Base-by-base conservation (phyloP, 345 rosid species). In the Aquilaria sinensis region DNA sequence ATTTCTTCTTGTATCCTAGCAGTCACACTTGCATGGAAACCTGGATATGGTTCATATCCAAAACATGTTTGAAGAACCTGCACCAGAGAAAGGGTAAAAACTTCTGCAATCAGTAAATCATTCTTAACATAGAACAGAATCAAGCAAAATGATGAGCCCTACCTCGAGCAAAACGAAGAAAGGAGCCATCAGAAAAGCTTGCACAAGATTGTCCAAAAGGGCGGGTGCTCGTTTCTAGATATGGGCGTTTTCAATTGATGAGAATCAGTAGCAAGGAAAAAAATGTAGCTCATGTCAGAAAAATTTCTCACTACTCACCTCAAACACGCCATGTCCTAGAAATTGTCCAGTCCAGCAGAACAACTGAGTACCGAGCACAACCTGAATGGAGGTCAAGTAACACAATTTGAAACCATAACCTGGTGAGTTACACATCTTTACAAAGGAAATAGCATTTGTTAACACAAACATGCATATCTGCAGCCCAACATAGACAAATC, bases 141-240 rank as follows among this genome's bases (percentile, higher is more conserved):
- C 41, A 34, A n/a, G 31, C 23, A 10, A 31, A 45, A 58, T 5
- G 54, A 31, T 10, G 9, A 3, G 16, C 50, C 61, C 31, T 74
- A 86, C 96, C 97, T 93, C 97, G 0, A 93, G 94, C 66, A 90
- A 64, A 12, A 90, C 98, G n/a, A 88, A 90, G 80, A 86, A 90
- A 31, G 97, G 98, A 69, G 98, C 97, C 85, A 79, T 88, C 15
- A 88, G 67, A 64, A 93, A 67, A 47, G 98, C 97, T 67, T 85
- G 97, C n/a, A 58, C 48, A 62, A 93, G 74, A 72, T 90, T 88
- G 76, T 90, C 97, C 63, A 89, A 56, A 56, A 92, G 78, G 16
- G 97, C 96, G 0, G 97, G 96, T 49, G 97, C 90, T 10, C 98
- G 90, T 78, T 79, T 86, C 98, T 93, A 56, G 51, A 31, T 49